These are phyloP conservation scores for Trifolium dubium DNA, from an alignment of 306 rosid species.

Conservation along the genomic window DNA sequence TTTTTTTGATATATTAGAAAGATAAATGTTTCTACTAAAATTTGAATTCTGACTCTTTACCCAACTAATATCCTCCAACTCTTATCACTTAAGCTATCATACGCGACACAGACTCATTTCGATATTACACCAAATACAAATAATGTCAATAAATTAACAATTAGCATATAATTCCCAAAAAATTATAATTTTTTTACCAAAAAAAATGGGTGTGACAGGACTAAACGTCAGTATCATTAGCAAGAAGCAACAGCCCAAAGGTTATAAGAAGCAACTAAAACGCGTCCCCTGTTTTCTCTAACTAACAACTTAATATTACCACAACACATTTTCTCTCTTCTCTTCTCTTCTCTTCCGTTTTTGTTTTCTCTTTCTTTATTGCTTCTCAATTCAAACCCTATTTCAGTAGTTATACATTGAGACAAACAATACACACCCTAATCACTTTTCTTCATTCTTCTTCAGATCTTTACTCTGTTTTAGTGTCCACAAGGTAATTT, in stretches of 20 bases:
- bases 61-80: too few relatives aligned
- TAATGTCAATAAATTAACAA: too few relatives aligned
- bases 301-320: conserved; percentile 23
- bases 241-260: background rate
- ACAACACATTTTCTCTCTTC: background rate
- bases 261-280: conserved; percentile 28
- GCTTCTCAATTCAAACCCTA: too few relatives aligned
- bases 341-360: background rate
- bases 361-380: background rate
- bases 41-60: too few relatives aligned
- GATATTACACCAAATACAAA: too few relatives aligned
- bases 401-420: too few relatives aligned
- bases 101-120: too few relatives aligned
- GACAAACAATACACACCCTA: background rate
- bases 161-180: too few relatives aligned
- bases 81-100: too few relatives aligned
- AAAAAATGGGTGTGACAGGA: background rate
- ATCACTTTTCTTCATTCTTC: background rate
- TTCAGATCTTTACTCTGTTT: background rate
- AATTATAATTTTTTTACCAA: too few relatives aligned
- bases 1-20: too few relatives aligned
- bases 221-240: background rate
- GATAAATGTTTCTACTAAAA: too few relatives aligned
- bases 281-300: background rate
- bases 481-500: background rate